Percentiles rank a stretch among this genome's conserved stretches.
These are phyloP conservation scores for Prunus dulcis DNA, from an alignment of 306 rosid genomes.

Conservation along the genomic window DNA sequence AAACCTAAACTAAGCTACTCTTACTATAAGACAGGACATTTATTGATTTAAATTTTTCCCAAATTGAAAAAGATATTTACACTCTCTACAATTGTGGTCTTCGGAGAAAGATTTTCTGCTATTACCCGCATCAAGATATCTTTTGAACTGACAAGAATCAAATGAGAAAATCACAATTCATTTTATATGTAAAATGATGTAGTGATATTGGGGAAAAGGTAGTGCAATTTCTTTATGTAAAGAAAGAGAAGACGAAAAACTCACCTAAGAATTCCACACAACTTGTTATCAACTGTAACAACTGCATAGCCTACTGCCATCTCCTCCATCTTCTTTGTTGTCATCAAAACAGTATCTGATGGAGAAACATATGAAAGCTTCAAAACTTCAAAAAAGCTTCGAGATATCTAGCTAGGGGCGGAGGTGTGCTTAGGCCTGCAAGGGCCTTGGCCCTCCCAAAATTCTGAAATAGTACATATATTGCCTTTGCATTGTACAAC, in stretches of 20 bases:
- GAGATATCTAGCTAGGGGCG: neutral
- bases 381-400: neutral
- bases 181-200: neutral
- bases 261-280: slow-evolving; percentile 92
- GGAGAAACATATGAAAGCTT: slow-evolving; percentile 41
- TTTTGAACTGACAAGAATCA: slow-evolving; percentile 58
- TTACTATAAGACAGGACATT: neutral
- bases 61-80: slow-evolving; percentile 37
- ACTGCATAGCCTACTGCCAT: slow-evolving; percentile 38
- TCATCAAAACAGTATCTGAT: slow-evolving; percentile 61
- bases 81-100: slow-evolving; percentile 78
- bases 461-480: too few species aligned
- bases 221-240: neutral
- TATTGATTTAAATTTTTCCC: neutral
- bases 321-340: slow-evolving; percentile 85
- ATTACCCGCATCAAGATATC: slow-evolving; percentile 87
- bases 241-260: slow-evolving; percentile 16
- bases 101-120: slow-evolving; percentile 71
- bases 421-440: too few species aligned
- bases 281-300: slow-evolving; percentile 67
- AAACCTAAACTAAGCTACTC: neutral
- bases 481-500: too few species aligned
- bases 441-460: too few species aligned
- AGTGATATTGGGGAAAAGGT: neutral
- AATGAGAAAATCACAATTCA: slow-evolving; percentile 10